Evolutionary conservation across 2,329 filamentous ascomycete species (phyloP), one percentile per base, ranked within the genome.

Genomic region (Colletotrichum sp.): DNA sequence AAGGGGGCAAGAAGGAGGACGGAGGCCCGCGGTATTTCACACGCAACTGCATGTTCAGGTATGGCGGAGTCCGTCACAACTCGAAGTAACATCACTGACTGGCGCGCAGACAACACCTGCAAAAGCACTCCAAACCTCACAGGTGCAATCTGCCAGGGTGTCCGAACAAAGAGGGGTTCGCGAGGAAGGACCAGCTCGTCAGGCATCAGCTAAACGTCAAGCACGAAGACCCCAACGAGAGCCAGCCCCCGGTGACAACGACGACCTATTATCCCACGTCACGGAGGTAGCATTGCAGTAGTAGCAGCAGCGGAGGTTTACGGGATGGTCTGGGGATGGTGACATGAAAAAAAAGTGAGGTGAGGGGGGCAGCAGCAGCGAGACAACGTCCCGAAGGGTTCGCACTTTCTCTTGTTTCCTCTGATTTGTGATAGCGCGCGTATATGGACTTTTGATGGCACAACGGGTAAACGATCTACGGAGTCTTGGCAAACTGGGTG

Each of bases 111-210:
- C 85, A 87, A 79, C 85, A 87, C 77, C 84, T 85, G 73, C 86
- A 87, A 79, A 87, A 87, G 63, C 85, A 87, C 75, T 81, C 83
- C 30, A 87, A 86, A 76, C 85, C 85, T 18, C 87, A 84, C 83
- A 83, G 83, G 26, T 87, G 85, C 78, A 81, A 83, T 55, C 71
- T 84, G 26, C 81, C 82, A 57, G 83, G 85, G 10, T 87, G 85
- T 52, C 85, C 85, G 15, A 87, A 87, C 55, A 87, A 86, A 74
- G 84, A 85, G 69, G 83, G 82, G 21, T 87, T 87, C 72, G 85
- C 85, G 13, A 84, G 85, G 67, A 82, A 85, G 72, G 85, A 87
- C 75, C 85, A 86, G 21, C 78, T 87, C n/a, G 83, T 86, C 69
- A 83, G 85, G 66, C 85, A 87, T 77, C 85, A 84, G 72, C 78